A percentile compares a stretch with the other conserved stretches of the same genome.
Conservation (phyloP, 163 green algal genomes). For the Chlamydomonas reinhardtii region DNA sequence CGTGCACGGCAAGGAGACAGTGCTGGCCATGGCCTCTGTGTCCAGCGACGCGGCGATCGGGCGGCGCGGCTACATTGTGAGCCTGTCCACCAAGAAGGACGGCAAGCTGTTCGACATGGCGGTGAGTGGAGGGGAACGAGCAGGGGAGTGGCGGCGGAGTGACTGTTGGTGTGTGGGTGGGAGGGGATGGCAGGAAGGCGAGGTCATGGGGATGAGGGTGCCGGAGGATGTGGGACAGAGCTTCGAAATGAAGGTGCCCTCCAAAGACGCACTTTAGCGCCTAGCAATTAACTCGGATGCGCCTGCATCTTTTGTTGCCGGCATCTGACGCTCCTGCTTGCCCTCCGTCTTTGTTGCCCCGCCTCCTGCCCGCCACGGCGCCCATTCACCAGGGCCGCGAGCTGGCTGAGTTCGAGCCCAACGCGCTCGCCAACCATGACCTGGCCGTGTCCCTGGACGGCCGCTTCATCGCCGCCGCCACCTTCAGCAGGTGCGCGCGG, state of each 20-base stretch:
- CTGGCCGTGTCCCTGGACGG: slow-evolving; percentile 78
- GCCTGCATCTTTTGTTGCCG: too few relatives aligned
- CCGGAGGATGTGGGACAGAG: too few relatives aligned
- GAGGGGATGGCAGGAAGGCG: too few relatives aligned
- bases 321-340: too few relatives aligned
- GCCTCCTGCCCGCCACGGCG: background rate
- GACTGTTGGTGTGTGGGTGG: too few relatives aligned
- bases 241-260: too few relatives aligned
- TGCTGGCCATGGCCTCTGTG: slow-evolving; percentile 51
- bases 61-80: slow-evolving; percentile 54
- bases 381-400: slow-evolving; percentile 42
- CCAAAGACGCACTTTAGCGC: too few relatives aligned
- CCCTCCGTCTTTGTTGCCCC: background rate
- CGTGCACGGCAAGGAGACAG: slow-evolving; percentile 56
- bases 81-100: slow-evolving; percentile 71
- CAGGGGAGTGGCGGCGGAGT: too few relatives aligned
- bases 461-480: slow-evolving; percentile 83
- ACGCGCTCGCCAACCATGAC: slow-evolving; percentile 84
- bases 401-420: slow-evolving; percentile 76
- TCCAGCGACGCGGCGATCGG: slow-evolving; percentile 18
- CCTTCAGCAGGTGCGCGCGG: slow-evolving; percentile 72
- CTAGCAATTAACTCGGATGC: too few relatives aligned
- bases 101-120: slow-evolving; percentile 59
- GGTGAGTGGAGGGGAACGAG: background rate
- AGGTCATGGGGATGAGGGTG: too few relatives aligned